A percentile compares a stretch with the other conserved stretches of the same genome.
Conservation (phyloP, 2,329 filamentous ascomycete species). For the Fusarium sp. region DNA sequence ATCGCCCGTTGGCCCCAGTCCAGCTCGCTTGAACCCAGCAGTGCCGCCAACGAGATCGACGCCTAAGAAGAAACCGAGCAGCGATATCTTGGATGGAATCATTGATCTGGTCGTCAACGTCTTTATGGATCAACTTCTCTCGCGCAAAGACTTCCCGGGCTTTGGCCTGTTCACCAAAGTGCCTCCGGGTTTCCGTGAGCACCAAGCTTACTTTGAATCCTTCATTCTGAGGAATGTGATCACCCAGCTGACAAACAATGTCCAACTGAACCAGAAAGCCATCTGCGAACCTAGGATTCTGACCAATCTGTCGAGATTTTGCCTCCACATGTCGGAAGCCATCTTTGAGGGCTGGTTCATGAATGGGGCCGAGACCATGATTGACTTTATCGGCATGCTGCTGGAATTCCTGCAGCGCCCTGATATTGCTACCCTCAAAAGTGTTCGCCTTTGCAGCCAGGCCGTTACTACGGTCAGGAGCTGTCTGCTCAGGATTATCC, state of each 20-base stretch:
- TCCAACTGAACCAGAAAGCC: constrained; percentile 78
- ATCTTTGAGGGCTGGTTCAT: constrained; percentile 98
- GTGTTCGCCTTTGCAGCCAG: constrained; percentile 90
- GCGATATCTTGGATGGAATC: constrained; percentile 79
- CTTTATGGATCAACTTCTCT: constrained; percentile 87
- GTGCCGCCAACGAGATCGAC: constrained; percentile 57
- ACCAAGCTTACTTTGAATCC: constrained; percentile 95
- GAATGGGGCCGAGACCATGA: constrained; percentile 82
- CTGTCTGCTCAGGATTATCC: constrained; percentile 81
- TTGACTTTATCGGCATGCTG: constrained; percentile 87
- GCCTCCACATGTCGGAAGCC: constrained; percentile 84
- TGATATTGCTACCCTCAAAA: constrained; percentile 84
- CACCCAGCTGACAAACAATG: constrained; percentile 74
- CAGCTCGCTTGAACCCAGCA: constrained; percentile 68
- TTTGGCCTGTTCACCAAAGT: constrained; percentile 88
- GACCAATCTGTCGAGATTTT: constrained; percentile 87
- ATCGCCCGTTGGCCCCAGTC: constrained; percentile 66
- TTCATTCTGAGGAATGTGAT: constrained; percentile 84
- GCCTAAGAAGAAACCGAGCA: constrained; percentile 66
- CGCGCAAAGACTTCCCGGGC: constrained; percentile 89
- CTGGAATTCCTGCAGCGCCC: constrained; percentile 91
- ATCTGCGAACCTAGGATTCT: constrained; percentile 85
- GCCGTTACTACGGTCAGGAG: constrained; percentile 80
- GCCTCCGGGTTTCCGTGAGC: constrained; percentile 92
- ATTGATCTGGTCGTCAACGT: constrained; percentile 82